Evolutionary conservation across 345 rosid species (phyloP).

Genomic region (Populus pruinosa): DNA sequence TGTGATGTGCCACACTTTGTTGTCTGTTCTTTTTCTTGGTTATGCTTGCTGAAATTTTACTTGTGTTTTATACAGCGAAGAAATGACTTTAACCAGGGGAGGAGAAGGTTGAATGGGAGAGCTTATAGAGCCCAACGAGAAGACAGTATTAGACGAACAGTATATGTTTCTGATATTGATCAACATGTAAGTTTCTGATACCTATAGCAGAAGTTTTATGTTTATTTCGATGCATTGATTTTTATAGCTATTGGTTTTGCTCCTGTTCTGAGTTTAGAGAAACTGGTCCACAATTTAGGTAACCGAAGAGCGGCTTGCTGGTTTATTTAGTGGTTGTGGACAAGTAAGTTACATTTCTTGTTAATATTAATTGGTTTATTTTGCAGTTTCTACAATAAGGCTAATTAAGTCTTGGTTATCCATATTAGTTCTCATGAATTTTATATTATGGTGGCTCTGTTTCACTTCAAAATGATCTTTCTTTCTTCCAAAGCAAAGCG

Average conservation of each 20-base stretch:
- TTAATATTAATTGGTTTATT: background rate
- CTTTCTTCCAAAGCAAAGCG: background rate
- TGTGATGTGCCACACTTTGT: background rate
- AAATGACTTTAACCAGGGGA: constrained; percentile 54
- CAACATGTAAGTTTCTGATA: constrained; percentile 41
- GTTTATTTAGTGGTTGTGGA: constrained; percentile 67
- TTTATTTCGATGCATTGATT: background rate
- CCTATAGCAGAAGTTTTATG: background rate
- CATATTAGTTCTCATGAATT: background rate
- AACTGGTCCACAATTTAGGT: constrained; percentile 39
- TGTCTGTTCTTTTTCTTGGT: background rate
- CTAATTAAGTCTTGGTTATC: background rate
- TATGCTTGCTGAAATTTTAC: constrained; percentile 1
- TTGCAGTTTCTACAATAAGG: background rate
- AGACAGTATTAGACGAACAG: constrained; percentile 58
- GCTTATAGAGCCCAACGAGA: constrained; percentile 59
- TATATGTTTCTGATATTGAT: constrained; percentile 62
- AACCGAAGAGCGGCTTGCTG: constrained; percentile 89
- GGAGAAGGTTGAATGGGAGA: constrained; percentile 58
- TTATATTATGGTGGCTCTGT: background rate
- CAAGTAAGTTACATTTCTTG: constrained; percentile 51
- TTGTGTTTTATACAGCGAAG: constrained; percentile 46
- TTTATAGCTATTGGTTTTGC: constrained; percentile 2
- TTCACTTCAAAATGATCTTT: background rate
- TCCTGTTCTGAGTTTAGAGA: constrained; percentile 4